Evolutionary conservation across 768 basidiomycete species (phyloP), one percentile per base, ranked within the genome.

Genomic region (Dioszegia hungarica): DNA sequence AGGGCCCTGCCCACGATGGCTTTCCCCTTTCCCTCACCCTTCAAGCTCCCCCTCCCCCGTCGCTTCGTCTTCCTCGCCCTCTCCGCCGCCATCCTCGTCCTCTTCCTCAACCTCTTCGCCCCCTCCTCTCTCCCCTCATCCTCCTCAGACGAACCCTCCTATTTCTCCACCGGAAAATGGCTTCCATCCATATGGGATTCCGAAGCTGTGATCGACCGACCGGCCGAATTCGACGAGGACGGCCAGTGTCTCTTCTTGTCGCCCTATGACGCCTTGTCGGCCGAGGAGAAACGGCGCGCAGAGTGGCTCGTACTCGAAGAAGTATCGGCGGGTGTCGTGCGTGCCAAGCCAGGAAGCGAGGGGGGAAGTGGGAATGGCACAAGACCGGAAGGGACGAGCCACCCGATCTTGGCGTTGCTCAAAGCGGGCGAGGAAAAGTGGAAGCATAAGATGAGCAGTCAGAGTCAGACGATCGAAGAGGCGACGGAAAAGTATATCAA

Each of bases 351-450:
- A 11, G 29, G n/a, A 24, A 19, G 56, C 24, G 55, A 58, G 17
- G 60, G 52, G 14, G 45, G 31, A 17, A 59, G 59, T 19, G 60
- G 55, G 14, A 46, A 44, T 33, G 60, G 61, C 31, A 47, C 48
- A 5, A 33, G 24, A 20, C 49, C 49, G 14, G 39, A 37, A 17
- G 49, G 49, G 8, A 34, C 19, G 11, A 51, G 49, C 10, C 72
- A 99, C 73, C 93, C 94, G 5, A 95, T 98, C 61, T 81, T 90
- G 0, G 80, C 78, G 34, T 83, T 97, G 63, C 88, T 98, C 82
- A 82, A 83, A 11, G 84, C 89, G 1, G 95, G 91, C 0, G 89
- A 90, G 72, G 73, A 72, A n/a, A 80, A 81, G 50, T 97, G 85
- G 75, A 80, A 83, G 33, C 75, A 78, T 31, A 81, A 86, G 66